phyloP scores from a whole-genome alignment of 1,284 basidiomycete species.

The Phellinidium pouzarii region DNA sequence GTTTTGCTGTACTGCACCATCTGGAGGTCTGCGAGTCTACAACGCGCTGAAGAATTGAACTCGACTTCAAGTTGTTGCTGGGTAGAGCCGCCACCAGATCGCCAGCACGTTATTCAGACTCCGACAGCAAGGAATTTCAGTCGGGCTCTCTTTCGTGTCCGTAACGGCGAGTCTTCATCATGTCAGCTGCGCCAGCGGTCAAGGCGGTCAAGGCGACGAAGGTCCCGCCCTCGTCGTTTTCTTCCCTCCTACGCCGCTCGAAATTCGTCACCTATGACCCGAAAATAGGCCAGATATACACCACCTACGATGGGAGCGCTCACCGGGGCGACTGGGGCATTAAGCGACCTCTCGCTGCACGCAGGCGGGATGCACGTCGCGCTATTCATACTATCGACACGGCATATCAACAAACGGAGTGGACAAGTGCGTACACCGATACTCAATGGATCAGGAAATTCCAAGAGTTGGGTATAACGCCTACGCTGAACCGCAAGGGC shows the following conservation, averaged over 20 bases:
- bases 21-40: no score
- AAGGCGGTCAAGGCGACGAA: slow-evolving; percentile 23
- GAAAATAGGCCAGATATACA: slow-evolving; percentile 64
- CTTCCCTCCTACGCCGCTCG: slow-evolving; percentile 64
- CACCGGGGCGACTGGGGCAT: slow-evolving; percentile 73
- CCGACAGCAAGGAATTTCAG: not conserved
- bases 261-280: slow-evolving; percentile 75
- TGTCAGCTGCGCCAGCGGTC: slow-evolving; percentile 30
- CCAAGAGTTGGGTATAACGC: slow-evolving; percentile 52
- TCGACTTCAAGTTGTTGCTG: no score
- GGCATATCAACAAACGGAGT: slow-evolving; percentile 66
- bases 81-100: no score
- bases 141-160: not conserved
- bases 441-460: slow-evolving; percentile 57
- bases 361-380: slow-evolving; percentile 50
- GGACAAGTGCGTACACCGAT: slow-evolving; percentile 58
- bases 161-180: slow-evolving; percentile 7
- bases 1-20: not conserved
- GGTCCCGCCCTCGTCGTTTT: slow-evolving; percentile 53
- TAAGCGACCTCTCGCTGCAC: slow-evolving; percentile 65
- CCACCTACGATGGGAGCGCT: slow-evolving; percentile 56
- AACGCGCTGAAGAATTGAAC: no score
- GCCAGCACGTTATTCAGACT: no score
- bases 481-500: slow-evolving; percentile 23
- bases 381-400: slow-evolving; percentile 58